Evolutionary conservation across 164 flowering plant genomes (phyloP).

Genomic region (Stephania japonica): DNA sequence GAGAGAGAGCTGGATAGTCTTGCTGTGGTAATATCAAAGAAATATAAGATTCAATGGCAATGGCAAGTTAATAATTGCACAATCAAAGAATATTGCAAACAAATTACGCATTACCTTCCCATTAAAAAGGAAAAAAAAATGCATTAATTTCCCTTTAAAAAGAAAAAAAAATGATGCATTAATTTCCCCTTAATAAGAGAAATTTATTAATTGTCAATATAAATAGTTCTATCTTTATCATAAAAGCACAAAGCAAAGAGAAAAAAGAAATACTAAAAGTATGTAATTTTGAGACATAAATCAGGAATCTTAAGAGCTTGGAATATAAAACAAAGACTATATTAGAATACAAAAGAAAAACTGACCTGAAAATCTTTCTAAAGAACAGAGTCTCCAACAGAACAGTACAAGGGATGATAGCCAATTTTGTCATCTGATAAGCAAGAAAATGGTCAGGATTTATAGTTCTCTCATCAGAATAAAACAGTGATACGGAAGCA

Average conservation of each 20-base stretch:
- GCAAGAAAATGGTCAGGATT: slow-evolving; percentile 11
- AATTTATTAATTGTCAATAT: neutral
- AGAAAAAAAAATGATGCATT: neutral
- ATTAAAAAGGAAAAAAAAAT: neutral
- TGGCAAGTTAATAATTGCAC: neutral
- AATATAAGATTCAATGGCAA: neutral
- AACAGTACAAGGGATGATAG: slow-evolving; percentile 93
- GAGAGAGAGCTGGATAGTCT: slow-evolving; percentile 48
- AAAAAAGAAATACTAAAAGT: neutral
- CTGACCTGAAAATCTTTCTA: slow-evolving; percentile 77
- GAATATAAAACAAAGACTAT: neutral
- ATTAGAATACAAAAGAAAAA: neutral
- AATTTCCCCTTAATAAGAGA: neutral
- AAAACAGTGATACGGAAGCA: neutral
- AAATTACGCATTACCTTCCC: neutral
- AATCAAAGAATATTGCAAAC: neutral
- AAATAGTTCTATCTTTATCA: neutral
- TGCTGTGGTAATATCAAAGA: slow-evolving; percentile 39
- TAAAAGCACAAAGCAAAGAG: neutral
- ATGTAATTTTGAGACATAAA: neutral
- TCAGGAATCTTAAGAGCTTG: neutral
- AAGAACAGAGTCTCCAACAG: slow-evolving; percentile 90
- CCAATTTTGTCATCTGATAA: slow-evolving; percentile 88
- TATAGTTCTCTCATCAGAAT: neutral
- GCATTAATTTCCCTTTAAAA: neutral